Conservation (phyloP, 192 early-diverging fungal genomes). For the Gorgonomyces haynaldii region DNA sequence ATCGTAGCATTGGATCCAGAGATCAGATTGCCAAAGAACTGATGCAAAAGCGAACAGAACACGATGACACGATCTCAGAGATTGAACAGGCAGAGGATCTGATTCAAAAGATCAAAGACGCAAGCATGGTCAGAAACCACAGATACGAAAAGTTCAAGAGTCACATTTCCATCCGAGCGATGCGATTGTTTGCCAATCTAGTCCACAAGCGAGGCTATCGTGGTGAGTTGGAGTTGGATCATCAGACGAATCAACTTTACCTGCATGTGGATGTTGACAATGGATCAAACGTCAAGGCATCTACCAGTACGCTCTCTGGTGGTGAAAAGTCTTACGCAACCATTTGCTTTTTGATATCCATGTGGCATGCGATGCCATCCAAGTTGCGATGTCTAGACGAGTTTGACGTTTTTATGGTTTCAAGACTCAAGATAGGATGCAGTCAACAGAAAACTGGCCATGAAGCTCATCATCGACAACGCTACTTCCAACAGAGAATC, state of each 20-base stretch:
- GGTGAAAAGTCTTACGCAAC: conserved; percentile 97
- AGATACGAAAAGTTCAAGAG: conserved; percentile 58
- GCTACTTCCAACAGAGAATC: conserved; percentile 55
- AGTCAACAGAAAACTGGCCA: conserved; percentile 79
- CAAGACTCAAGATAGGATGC: conserved; percentile 51
- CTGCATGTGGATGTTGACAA: conserved; percentile 40
- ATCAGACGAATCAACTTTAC: conserved; percentile 44
- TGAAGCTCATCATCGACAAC: conserved; percentile 78
- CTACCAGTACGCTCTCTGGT: conserved; percentile 84
- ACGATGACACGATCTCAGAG: conserved; percentile 11
- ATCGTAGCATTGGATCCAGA: conserved; percentile 5
- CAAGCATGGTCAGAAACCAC: conserved; percentile 45
- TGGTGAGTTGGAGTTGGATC: conserved; percentile 68
- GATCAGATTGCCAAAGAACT: neutral
- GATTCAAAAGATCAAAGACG: conserved; percentile 26
- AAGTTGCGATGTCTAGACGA: conserved; percentile 94
- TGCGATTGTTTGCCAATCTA: conserved; percentile 57
- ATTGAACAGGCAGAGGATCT: conserved; percentile 2
- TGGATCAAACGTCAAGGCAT: conserved; percentile 23
- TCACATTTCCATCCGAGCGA: conserved; percentile 66
- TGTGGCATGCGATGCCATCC: conserved; percentile 87
- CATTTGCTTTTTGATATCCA: conserved; percentile 79
- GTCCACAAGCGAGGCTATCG: conserved; percentile 72
- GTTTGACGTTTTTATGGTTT: conserved; percentile 95
- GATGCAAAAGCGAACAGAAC: neutral